These are phyloP conservation scores for Peterozyma toletana DNA, from an alignment of 805 yeast species.

Conservation along the genomic window DNA sequence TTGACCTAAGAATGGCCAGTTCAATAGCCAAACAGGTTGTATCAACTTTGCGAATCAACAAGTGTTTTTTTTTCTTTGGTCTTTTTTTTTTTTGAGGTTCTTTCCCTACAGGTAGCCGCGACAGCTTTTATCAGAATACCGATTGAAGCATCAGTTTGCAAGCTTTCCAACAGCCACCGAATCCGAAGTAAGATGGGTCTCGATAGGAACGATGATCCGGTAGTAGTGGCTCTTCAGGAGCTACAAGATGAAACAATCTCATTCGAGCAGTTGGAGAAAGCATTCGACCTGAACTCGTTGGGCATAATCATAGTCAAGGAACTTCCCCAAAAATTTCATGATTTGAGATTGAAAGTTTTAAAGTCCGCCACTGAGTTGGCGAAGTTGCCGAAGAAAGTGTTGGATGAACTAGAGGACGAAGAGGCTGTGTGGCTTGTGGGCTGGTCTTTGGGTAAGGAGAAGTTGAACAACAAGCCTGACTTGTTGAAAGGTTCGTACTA, in stretches of 20 bases:
- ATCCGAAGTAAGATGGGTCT: background rate
- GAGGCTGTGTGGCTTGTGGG: conserved; percentile 50
- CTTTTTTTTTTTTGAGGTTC: no score
- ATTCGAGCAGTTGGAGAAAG: conserved; percentile 25
- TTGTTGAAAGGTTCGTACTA: conserved; percentile 49
- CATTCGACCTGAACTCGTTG: conserved; percentile 49
- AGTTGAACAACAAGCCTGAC: conserved; percentile 35
- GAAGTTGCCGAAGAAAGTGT: conserved; percentile 23
- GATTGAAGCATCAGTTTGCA: background rate
- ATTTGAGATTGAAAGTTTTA: conserved; percentile 35
- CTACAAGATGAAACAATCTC: conserved; percentile 24
- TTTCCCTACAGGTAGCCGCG: no score
- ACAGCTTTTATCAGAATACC: no score
- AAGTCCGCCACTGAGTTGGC: conserved; percentile 34
- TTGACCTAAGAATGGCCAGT: no score
- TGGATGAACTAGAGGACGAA: conserved; percentile 34
- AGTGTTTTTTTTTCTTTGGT: no score
- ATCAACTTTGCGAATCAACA: no score
- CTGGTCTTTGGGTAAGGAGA: conserved; percentile 56
- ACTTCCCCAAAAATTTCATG: conserved; percentile 29
- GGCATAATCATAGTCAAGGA: conserved; percentile 44
- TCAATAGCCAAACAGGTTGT: no score
- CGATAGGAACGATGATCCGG: conserved; percentile 14
- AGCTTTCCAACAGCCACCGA: background rate
- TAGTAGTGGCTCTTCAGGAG: conserved; percentile 22